Evolutionary conservation across 2,329 filamentous ascomycete genomes (phyloP), one percentile per base, ranked within the genome.

Genomic region (Scedosporium minutisporum): DNA sequence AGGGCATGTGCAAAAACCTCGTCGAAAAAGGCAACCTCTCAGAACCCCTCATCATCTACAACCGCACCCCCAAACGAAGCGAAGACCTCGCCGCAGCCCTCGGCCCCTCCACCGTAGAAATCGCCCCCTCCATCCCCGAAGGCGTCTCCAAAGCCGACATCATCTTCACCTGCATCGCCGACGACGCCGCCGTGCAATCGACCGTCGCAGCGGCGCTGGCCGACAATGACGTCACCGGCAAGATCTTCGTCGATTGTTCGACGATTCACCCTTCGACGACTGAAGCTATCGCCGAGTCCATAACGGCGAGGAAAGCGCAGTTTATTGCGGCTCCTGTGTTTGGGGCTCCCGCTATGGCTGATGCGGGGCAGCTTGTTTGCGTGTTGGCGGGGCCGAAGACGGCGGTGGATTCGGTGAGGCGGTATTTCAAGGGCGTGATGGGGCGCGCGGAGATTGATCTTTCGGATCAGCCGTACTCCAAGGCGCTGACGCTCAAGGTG

Each of bases 1-100:
- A 91, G 88, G 91, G 88, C 66, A 96, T 96, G 90, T 85, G 81
- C 75, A 89, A 87, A 74, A 96, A 96, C 72, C 79, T 97, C 44
- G 86, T 89, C 9, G 82, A 88, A 70, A 96, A 96, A 72, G 91
- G 85, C 33, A 78, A 83, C 38, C 83, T 93, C 29, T 80, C 86
- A 27, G 81, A 84, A 29, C 89, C 92, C 0, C 77, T 96, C 14
- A 81, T 93, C 63, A 74, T 96, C 65, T 93, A 86, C 78, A 96
- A 96, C 77, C 88, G 91, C 63, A 93, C 90, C 10, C 77, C 76
- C 62, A 78, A 87, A 68, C 84, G 88, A 60, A 80, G 90, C 29
- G 76, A 81, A 42, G 84, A 89, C 25, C 80, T 93, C 58, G 82
- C 83, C 63, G 77, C 81, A 25, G 80, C 78, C 1, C 80, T 95